Evolutionary conservation across 2,329 filamentous ascomycete species (phyloP).

Genomic region (Calonectria crousiana): DNA sequence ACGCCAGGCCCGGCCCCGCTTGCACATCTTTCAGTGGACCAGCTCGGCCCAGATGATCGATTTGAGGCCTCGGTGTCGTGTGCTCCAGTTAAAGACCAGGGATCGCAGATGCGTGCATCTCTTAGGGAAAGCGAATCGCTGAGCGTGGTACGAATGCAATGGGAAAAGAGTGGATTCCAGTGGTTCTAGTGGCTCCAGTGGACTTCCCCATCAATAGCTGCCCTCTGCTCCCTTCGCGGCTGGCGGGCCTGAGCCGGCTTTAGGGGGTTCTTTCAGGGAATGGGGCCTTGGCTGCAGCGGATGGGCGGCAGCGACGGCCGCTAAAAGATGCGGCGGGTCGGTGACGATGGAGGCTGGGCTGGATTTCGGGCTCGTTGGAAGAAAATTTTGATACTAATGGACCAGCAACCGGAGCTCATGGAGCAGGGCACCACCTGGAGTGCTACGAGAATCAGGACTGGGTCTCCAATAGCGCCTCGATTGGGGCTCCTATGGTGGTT

Average conservation of each 20-base stretch:
- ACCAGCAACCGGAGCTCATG: background rate
- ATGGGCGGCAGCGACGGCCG: conserved; percentile 8
- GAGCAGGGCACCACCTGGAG: background rate
- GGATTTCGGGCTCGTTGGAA: background rate
- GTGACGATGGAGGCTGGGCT: background rate
- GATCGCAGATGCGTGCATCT: background rate
- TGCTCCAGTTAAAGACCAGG: conserved; percentile 17
- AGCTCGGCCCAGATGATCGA: conserved; percentile 7
- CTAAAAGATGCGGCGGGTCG: conserved; percentile 3
- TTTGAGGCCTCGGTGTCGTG: conserved; percentile 23
- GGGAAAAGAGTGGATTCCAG: background rate
- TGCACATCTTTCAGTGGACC: background rate
- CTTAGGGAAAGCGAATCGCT: background rate
- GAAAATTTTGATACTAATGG: background rate
- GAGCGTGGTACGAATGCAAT: background rate
- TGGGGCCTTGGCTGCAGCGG: conserved; percentile 14
- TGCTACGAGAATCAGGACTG: background rate
- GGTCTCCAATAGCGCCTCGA: background rate
- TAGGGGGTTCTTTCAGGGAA: background rate
- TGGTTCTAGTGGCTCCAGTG: conserved; percentile 1
- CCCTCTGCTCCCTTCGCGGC: background rate
- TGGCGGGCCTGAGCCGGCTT: background rate
- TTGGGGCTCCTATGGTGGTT: background rate
- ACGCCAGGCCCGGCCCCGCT: conserved; percentile 15
- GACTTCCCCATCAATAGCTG: background rate